Percentiles rank a stretch among this genome's conserved stretches.
Evolutionary conservation across 2,329 filamentous ascomycete genomes (phyloP).

Genomic region (Penicillium sp.): DNA sequence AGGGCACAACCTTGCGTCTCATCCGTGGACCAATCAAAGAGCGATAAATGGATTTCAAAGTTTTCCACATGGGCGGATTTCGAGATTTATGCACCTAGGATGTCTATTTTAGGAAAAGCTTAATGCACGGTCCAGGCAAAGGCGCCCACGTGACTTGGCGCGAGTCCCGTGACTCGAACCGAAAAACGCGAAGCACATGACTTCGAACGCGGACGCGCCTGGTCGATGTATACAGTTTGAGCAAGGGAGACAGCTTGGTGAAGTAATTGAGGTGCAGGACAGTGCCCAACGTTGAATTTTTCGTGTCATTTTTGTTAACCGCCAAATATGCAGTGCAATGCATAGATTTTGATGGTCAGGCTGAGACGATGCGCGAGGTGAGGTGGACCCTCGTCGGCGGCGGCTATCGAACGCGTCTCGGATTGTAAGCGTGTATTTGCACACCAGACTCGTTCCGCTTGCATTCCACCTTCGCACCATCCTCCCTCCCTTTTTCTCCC

Average conservation of each 20-base stretch:
- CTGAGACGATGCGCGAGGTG: slow-evolving; percentile 27
- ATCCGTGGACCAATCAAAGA: slow-evolving; percentile 20
- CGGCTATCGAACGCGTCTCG: slow-evolving; percentile 48
- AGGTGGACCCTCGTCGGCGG: slow-evolving; percentile 42
- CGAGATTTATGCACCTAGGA: slow-evolving; percentile 21
- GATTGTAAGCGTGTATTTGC: slow-evolving; percentile 47
- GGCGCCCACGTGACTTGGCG: slow-evolving; percentile 25
- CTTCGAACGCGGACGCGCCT: slow-evolving; percentile 26
- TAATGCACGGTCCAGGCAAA: slow-evolving; percentile 12
- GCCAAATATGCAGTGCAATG: slow-evolving; percentile 20
- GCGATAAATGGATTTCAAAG: slow-evolving; percentile 13
- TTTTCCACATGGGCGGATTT: slow-evolving; percentile 1
- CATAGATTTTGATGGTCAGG: slow-evolving; percentile 22
- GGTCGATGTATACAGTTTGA: slow-evolving; percentile 1
- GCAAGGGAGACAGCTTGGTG: background rate
- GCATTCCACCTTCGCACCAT: slow-evolving; percentile 41
- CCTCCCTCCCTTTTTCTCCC: slow-evolving; percentile 29
- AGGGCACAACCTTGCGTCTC: background rate
- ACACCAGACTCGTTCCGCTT: slow-evolving; percentile 40
- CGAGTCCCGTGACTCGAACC: slow-evolving; percentile 29
- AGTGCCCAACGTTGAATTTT: background rate
- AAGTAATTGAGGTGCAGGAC: background rate
- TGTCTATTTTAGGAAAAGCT: slow-evolving; percentile 17
- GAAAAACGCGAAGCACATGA: slow-evolving; percentile 27
- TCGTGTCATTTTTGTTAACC: background rate